Percentiles rank a stretch among this genome's conserved stretches.
phyloP scores from a whole-genome alignment of 2,329 filamentous ascomycete species.

The Fragosphaeria purpurea region DNA sequence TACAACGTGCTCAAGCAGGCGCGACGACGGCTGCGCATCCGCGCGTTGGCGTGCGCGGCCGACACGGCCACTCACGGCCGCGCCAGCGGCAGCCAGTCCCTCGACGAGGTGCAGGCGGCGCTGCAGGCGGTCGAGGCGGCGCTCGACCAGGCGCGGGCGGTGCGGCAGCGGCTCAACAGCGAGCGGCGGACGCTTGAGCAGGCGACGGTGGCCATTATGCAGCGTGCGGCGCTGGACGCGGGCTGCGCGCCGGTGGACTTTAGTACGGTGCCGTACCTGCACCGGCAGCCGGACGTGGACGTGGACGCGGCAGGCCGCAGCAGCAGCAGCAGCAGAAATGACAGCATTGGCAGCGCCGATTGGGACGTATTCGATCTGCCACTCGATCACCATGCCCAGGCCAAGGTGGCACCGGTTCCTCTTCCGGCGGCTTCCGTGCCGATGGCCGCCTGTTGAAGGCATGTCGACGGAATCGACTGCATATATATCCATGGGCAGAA shows the following conservation, averaged over 20 bases:
- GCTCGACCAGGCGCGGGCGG: conserved; percentile 11
- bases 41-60: neutral
- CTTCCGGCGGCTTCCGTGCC: neutral
- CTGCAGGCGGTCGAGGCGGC: conserved; percentile 16
- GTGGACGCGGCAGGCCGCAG: neutral
- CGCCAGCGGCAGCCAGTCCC: neutral
- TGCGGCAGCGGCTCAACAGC: conserved; percentile 11
- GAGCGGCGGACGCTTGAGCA: conserved; percentile 15
- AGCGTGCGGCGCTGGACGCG: conserved; percentile 19
- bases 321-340: neutral
- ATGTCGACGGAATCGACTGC: too few relatives aligned
- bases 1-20: conserved; percentile 15
- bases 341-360: neutral
- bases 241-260: conserved; percentile 15
- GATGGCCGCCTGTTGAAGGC: too few relatives aligned
- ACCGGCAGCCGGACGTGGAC: neutral
- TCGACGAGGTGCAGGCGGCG: neutral
- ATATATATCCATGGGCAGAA: too few relatives aligned
- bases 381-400: neutral
- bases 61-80: neutral
- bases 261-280: conserved; percentile 2
- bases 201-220: conserved; percentile 21
- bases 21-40: conserved; percentile 7
- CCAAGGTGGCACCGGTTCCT: neutral
- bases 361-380: conserved; percentile 4